Percentiles rank a stretch among this genome's conserved stretches.
phyloP scores from a whole-genome alignment of 306 rosid species.

The Carpinus viminea region DNA sequence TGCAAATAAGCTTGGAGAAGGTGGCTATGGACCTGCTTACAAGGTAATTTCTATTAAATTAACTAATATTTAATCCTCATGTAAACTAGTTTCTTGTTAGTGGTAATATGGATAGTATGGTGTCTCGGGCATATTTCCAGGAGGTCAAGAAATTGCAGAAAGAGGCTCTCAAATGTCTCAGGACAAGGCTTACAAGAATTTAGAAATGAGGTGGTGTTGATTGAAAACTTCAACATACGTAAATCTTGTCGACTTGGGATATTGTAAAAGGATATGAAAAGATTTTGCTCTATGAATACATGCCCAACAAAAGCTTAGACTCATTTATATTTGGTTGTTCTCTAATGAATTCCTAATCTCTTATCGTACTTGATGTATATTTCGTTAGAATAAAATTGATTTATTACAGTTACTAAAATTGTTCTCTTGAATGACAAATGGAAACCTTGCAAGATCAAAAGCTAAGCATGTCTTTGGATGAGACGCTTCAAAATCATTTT shows the following conservation, averaged over 20 bases:
- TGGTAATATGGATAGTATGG: neutral
- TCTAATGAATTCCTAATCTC: neutral
- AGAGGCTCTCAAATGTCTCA: slow-evolving; percentile 49
- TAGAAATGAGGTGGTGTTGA: slow-evolving; percentile 42
- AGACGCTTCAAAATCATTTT: slow-evolving; percentile 48
- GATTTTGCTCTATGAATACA: slow-evolving; percentile 47
- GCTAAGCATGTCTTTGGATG: slow-evolving; percentile 30
- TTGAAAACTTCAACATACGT: slow-evolving; percentile 54
- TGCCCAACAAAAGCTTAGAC: slow-evolving; percentile 57
- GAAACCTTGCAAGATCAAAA: slow-evolving; percentile 25
- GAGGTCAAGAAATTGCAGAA: slow-evolving; percentile 40
- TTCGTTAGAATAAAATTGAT: neutral
- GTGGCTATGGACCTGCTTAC: slow-evolving; percentile 67
- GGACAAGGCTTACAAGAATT: slow-evolving; percentile 54
- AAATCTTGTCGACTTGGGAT: slow-evolving; percentile 58
- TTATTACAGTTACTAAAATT: neutral
- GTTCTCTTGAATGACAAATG: neutral
- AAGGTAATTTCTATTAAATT: slow-evolving; percentile 29
- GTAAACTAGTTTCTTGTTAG: neutral
- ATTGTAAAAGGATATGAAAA: slow-evolving; percentile 45
- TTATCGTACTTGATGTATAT: neutral
- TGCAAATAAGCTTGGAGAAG: slow-evolving; percentile 48
- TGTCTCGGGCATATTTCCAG: slow-evolving; percentile 34
- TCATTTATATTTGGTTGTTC: slow-evolving; percentile 45
- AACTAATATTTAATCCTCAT: neutral